Percentiles rank a stretch among this genome's conserved stretches.
These are phyloP conservation scores for Thalassiosira hispida DNA, from an alignment of 352 stramenopile species.

Conservation along the genomic window DNA sequence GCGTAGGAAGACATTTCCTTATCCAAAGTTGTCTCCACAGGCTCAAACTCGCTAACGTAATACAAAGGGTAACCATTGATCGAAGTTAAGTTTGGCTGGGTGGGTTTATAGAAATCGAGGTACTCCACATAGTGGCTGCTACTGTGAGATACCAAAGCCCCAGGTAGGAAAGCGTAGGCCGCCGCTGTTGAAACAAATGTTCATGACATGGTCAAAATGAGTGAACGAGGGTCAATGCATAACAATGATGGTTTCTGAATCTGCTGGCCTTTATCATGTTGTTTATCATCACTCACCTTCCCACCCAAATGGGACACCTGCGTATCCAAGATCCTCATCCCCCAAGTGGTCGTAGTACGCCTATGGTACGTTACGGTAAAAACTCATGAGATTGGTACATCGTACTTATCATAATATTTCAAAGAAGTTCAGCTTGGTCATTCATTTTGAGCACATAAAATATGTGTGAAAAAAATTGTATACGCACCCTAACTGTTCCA, in stretches of 20 bases:
- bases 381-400: not conserved
- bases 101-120: constrained; percentile 36
- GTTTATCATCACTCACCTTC: constrained; percentile 33
- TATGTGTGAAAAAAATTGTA: not conserved
- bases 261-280: constrained; percentile 2
- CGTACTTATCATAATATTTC: not conserved
- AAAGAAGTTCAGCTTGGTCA: constrained; percentile 10
- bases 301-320: constrained; percentile 69
- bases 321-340: constrained; percentile 57
- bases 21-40: constrained; percentile 13
- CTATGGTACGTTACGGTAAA: constrained; percentile 17
- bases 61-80: constrained; percentile 16
- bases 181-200: constrained; percentile 20
- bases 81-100: constrained; percentile 23
- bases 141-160: constrained; percentile 31
- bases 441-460: too few relatives aligned
- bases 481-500: constrained; percentile 6
- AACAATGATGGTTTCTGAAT: constrained; percentile 12
- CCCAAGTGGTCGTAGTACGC: constrained; percentile 73
- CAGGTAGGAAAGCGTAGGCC: constrained; percentile 39
- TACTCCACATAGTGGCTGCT: constrained; percentile 46
- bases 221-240: not conserved
- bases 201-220: not conserved
- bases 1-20: not conserved
- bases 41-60: constrained; percentile 51